Conservation (phyloP, 2,329 filamentous ascomycete genomes). For the Alternaria sp. region DNA sequence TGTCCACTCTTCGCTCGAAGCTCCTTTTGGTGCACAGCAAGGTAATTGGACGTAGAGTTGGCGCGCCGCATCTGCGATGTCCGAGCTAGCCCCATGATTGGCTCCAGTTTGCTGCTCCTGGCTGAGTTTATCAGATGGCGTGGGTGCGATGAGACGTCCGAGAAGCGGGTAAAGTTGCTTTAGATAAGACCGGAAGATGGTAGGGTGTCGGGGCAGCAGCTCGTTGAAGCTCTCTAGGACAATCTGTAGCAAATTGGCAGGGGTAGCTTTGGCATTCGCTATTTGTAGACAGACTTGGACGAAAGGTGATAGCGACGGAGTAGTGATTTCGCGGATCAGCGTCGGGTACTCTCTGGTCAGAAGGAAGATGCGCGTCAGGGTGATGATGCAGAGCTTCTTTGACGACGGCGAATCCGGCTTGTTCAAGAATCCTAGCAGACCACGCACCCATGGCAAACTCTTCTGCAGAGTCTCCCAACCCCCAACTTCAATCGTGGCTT, state of each 20-base stretch:
- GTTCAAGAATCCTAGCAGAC: constrained; percentile 76
- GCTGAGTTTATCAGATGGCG: constrained; percentile 53
- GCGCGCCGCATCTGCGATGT: constrained; percentile 65
- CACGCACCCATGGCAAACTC: constrained; percentile 76
- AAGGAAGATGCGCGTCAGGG: constrained; percentile 82
- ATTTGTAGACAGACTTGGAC: constrained; percentile 75
- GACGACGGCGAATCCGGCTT: constrained; percentile 78
- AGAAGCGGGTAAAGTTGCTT: constrained; percentile 70
- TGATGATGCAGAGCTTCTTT: constrained; percentile 78
- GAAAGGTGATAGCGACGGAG: constrained; percentile 77
- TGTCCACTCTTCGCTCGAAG: constrained; percentile 78
- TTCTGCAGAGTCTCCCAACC: constrained; percentile 82
- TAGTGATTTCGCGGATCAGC: constrained; percentile 84
- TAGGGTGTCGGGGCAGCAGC: constrained; percentile 80
- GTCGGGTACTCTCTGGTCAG: constrained; percentile 83
- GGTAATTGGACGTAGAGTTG: constrained; percentile 74
- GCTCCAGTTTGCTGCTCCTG: constrained; percentile 20
- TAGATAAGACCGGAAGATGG: constrained; percentile 79
- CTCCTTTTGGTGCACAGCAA: constrained; percentile 81
- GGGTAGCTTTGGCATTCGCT: constrained; percentile 28
- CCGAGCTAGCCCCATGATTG: constrained; percentile 57
- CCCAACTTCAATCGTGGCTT: constrained; percentile 80
- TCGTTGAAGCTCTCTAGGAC: constrained; percentile 74
- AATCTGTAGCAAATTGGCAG: constrained; percentile 63
- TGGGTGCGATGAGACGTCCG: constrained; percentile 68